Base-by-base conservation (phyloP, 495 filamentous ascomycete species). In the Rostrohypoxylon terebratum region DNA sequence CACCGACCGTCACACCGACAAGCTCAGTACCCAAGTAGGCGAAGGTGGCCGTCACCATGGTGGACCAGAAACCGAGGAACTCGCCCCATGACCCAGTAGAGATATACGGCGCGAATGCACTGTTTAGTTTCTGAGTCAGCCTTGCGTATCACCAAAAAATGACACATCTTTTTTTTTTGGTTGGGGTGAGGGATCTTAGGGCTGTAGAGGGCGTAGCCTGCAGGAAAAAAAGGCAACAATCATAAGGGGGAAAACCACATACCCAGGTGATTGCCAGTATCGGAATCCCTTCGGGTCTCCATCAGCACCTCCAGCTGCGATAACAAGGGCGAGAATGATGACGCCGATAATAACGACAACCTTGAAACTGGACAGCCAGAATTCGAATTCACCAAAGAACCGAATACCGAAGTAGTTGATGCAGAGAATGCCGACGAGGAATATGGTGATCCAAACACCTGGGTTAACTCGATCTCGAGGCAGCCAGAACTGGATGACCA, bases 11-110 rank as follows among this genome's bases (percentile, higher is more conserved):
- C 25, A 95, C 86, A 33, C 88, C 94, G 59, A 97, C 90, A 44
- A 96, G 83, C 81, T 97, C 94, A 1, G 93, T 96, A 54, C 94
- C 92, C 34, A 93, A 86, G 75, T 93, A 96, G 33, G 93, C 92
- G 68, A 96, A 96, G 4, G 90, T 92, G 5, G 93, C 92, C 31
- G 88, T 90, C 59, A 94, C 89, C 72, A 96, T 85, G 14, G 89
- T 90, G 6, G 89, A 87, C 92, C 93, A 96, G 80, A 95, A 89
- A 7, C 85, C 91, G 40, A 92, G 82, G 82, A 95, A 94, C 31
- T 87, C 78, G 5, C 86, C 90, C 7, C 81, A 78, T 10, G 80
- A 66, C 16, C 89, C 90, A 0, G 71, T 63, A 0, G 73, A 79
- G 3, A 85, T 74, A 63, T 91, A 89, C 18, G 86, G 77, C 1